A percentile compares a stretch with the other conserved stretches of the same genome.
Conservation (phyloP, 768 basidiomycete genomes). For the Boletus insuetus region DNA sequence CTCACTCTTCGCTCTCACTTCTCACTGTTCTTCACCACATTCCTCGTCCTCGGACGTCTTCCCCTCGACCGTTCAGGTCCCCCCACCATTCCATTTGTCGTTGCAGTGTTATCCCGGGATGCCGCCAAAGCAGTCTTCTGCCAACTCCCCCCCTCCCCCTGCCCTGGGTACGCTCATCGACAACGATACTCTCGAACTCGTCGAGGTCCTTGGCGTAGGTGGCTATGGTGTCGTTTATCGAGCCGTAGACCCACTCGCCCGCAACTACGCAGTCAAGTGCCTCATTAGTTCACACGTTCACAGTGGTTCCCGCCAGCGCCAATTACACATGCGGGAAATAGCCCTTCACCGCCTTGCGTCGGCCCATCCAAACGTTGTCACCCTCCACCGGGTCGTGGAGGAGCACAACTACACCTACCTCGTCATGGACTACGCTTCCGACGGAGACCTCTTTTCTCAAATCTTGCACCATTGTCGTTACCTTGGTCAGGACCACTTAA, state of each 20-base stretch:
- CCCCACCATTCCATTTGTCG: slow-evolving; percentile 11
- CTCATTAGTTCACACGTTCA: slow-evolving; percentile 55
- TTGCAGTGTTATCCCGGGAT: slow-evolving; percentile 23
- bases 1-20: slow-evolving; percentile 26
- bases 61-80: slow-evolving; percentile 26
- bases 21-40: slow-evolving; percentile 19
- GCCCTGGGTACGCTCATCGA: slow-evolving; percentile 80
- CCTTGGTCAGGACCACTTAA: slow-evolving; percentile 79
- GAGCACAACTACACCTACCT: slow-evolving; percentile 81
- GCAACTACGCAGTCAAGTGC: slow-evolving; percentile 90
- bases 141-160: slow-evolving; percentile 46
- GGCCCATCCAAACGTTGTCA: slow-evolving; percentile 78
- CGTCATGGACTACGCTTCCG: slow-evolving; percentile 89
- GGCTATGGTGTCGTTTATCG: slow-evolving; percentile 96
- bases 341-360: slow-evolving; percentile 73
- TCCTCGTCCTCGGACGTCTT: slow-evolving; percentile 22
- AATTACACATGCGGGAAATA: slow-evolving; percentile 87
- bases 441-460: slow-evolving; percentile 91
- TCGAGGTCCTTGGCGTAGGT: slow-evolving; percentile 85
- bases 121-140: slow-evolving; percentile 33
- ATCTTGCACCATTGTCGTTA: slow-evolving; percentile 75
- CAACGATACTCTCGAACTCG: slow-evolving; percentile 75
- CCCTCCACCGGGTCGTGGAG: slow-evolving; percentile 85
- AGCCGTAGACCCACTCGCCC: slow-evolving; percentile 58
- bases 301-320: slow-evolving; percentile 52